phyloP scores from a whole-genome alignment of 148 eudicot species.

The Fagopyrum esculentum region DNA sequence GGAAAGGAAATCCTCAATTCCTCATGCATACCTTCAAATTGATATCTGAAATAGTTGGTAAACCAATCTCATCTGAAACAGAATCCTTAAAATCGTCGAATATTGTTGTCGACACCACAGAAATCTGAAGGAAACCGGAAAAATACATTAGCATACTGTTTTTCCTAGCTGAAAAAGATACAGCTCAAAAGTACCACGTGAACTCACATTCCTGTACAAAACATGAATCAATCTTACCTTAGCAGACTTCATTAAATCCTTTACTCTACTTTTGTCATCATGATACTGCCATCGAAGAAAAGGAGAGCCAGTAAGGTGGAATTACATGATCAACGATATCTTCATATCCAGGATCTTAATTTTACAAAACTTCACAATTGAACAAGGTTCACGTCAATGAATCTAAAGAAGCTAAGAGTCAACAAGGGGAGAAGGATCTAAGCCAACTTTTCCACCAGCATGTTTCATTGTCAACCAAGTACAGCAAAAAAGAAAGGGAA shows the following conservation, averaged over 20 bases:
- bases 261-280: constrained; percentile 72
- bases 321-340: neutral
- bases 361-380: neutral
- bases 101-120: constrained; percentile 50
- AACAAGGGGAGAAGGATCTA: neutral
- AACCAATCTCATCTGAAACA: constrained; percentile 35
- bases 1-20: neutral
- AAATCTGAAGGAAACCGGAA: constrained; percentile 36
- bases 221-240: constrained; percentile 44
- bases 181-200: neutral
- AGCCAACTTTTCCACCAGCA: neutral
- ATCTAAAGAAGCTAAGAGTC: neutral
- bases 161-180: neutral
- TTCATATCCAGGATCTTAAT: neutral
- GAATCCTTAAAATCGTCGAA: constrained; percentile 73
- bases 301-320: constrained; percentile 13
- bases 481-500: neutral
- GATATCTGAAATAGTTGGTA: constrained; percentile 52
- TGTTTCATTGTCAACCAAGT: neutral
- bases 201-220: neutral
- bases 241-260: constrained; percentile 60
- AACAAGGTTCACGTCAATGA: neutral
- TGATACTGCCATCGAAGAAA: constrained; percentile 53
- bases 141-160: neutral
- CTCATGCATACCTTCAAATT: constrained; percentile 56